phyloP scores from a whole-genome alignment of 1,284 basidiomycete genomes.

The Entoloma clypeatum region DNA sequence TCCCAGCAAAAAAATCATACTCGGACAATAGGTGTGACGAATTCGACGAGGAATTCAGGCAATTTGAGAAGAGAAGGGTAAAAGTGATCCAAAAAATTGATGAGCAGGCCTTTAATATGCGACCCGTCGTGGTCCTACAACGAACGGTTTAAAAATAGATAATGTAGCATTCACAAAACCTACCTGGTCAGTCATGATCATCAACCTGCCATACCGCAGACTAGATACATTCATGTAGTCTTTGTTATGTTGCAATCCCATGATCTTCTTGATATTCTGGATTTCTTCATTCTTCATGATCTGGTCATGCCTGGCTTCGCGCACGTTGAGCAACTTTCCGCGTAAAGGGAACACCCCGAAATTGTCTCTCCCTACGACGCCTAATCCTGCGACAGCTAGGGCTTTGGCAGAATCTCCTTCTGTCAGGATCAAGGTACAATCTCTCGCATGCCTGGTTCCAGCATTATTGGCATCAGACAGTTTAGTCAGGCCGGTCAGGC shows the following conservation, averaged over 20 bases:
- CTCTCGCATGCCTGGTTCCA: slow-evolving; percentile 75
- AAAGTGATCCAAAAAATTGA: slow-evolving; percentile 98
- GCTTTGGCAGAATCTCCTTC: slow-evolving; percentile 99
- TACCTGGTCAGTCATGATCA: slow-evolving; percentile 99
- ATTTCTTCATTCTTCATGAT: slow-evolving; percentile 99
- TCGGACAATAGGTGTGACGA: slow-evolving; percentile 97
- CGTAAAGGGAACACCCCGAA: slow-evolving; percentile 98
- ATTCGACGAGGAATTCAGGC: slow-evolving; percentile 94
- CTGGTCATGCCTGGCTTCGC: slow-evolving; percentile 93
- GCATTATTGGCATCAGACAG: slow-evolving; percentile 98
- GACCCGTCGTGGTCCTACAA: slow-evolving; percentile 98
- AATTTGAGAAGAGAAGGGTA: slow-evolving; percentile 93
- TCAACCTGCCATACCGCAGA: slow-evolving; percentile 91
- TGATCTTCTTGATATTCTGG: slow-evolving; percentile 96
- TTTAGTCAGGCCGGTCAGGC: slow-evolving; percentile 89
- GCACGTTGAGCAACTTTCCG: slow-evolving; percentile 96
- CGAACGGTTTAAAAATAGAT: slow-evolving; percentile 13
- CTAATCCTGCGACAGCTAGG: slow-evolving; percentile 90
- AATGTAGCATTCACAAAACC: slow-evolving; percentile 6
- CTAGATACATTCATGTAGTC: slow-evolving; percentile 73
- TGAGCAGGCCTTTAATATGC: slow-evolving; percentile 98
- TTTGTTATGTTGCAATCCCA: slow-evolving; percentile 94
- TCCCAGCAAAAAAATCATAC: slow-evolving; percentile 52
- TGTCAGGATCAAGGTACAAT: slow-evolving; percentile 95
- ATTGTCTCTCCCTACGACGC: slow-evolving; percentile 93